phyloP scores from a whole-genome alignment of 2,329 filamentous ascomycete genomes.

The Verticillium longisporum region DNA sequence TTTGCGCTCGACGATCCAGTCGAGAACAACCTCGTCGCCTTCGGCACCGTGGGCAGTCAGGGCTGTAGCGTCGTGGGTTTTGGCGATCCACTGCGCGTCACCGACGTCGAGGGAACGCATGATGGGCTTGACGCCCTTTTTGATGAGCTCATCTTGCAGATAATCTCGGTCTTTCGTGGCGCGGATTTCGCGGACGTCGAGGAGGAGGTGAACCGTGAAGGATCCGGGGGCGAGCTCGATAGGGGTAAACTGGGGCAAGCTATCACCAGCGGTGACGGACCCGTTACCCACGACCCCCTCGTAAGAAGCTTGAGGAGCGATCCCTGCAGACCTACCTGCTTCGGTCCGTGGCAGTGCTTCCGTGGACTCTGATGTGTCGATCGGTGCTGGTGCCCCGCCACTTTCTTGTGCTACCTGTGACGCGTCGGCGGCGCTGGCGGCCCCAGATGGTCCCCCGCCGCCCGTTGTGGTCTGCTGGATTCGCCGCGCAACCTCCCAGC shows the following conservation, averaged over 20 bases:
- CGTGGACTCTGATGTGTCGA: constrained; percentile 1
- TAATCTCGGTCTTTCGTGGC: constrained; percentile 70
- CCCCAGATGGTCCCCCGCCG: not conserved
- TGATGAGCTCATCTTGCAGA: constrained; percentile 63
- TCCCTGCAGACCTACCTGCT: constrained; percentile 1
- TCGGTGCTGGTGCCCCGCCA: not conserved
- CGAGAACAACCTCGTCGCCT: constrained; percentile 65
- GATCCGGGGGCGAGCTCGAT: constrained; percentile 56
- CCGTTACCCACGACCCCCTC: constrained; percentile 34
- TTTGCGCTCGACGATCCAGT: constrained; percentile 78
- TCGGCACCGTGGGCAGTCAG: constrained; percentile 51
- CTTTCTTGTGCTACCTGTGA: not conserved
- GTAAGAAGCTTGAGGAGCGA: constrained; percentile 17
- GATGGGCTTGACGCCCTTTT: constrained; percentile 58
- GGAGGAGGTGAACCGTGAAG: constrained; percentile 65
- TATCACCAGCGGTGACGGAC: constrained; percentile 17
- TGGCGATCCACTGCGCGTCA: constrained; percentile 75
- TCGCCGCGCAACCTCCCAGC: constrained; percentile 65
- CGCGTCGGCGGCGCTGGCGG: constrained; percentile 1
- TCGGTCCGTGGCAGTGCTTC: not conserved
- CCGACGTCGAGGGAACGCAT: constrained; percentile 66
- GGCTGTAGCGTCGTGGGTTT: constrained; percentile 52
- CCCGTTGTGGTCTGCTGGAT: constrained; percentile 46
- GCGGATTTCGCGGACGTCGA: constrained; percentile 70
- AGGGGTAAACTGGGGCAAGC: constrained; percentile 45